These are phyloP conservation scores for Hyaloscypha variabilis DNA, from an alignment of 495 filamentous ascomycete species.

Conservation along the genomic window DNA sequence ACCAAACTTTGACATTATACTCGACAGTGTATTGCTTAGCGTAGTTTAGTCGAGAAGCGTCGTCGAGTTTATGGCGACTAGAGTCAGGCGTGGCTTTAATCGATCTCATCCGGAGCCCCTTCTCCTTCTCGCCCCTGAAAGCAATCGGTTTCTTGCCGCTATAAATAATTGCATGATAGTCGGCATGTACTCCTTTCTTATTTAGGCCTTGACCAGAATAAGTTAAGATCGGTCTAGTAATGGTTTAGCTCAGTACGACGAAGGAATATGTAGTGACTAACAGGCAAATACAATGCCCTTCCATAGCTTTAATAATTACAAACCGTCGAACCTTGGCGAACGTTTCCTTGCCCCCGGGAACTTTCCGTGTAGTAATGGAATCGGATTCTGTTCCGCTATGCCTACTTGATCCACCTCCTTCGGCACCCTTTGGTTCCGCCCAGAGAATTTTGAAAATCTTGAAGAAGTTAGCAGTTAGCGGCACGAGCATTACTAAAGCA, in stretches of 20 bases:
- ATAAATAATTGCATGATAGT: constrained; percentile 21
- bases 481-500: too few species aligned
- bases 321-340: constrained; percentile 20
- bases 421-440: not conserved
- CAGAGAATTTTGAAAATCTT: constrained; percentile 4
- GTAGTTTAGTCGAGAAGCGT: constrained; percentile 16
- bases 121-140: constrained; percentile 12
- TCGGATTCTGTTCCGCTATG: not conserved
- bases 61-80: not conserved
- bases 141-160: constrained; percentile 3
- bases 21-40: constrained; percentile 24
- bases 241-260: not conserved
- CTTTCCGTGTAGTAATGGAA: not conserved
- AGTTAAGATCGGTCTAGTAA: constrained; percentile 18
- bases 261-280: constrained; percentile 8
- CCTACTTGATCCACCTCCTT: not conserved
- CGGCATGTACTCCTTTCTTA: constrained; percentile 17
- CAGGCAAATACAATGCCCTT: constrained; percentile 25
- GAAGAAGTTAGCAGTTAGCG: not conserved
- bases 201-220: constrained; percentile 7
- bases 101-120: not conserved
- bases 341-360: not conserved
- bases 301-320: constrained; percentile 16
- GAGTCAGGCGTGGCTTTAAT: not conserved
- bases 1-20: constrained; percentile 23